Percentiles rank a stretch among this genome's conserved stretches.
These are phyloP conservation scores for Xylaria sp. DNA, from an alignment of 2,329 filamentous ascomycete species.

Conservation along the genomic window DNA sequence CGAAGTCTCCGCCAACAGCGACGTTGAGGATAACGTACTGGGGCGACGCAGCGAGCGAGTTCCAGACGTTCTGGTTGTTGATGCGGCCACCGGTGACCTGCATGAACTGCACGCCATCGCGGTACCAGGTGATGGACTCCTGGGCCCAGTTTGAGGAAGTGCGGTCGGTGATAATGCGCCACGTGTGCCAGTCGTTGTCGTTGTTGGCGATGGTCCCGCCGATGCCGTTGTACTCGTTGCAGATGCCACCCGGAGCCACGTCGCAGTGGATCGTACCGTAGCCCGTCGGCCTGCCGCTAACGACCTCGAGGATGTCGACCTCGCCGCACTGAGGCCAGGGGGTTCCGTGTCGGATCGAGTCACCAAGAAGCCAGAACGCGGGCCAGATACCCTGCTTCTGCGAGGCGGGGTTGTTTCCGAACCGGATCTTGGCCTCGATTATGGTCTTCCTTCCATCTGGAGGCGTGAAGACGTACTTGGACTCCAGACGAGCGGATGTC, in stretches of 20 bases:
- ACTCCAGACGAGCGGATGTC: slow-evolving; percentile 63
- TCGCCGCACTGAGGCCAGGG: slow-evolving; percentile 62
- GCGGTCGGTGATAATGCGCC: slow-evolving; percentile 60
- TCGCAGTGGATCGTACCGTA: slow-evolving; percentile 63
- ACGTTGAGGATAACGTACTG: slow-evolving; percentile 61
- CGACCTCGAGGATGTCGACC: slow-evolving; percentile 61
- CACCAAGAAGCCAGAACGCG: slow-evolving; percentile 63
- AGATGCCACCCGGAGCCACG: slow-evolving; percentile 55
- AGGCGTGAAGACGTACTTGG: slow-evolving; percentile 58
- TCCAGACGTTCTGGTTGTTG: slow-evolving; percentile 56
- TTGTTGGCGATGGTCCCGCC: slow-evolving; percentile 52
- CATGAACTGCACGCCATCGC: slow-evolving; percentile 58
- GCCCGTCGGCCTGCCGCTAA: slow-evolving; percentile 58
- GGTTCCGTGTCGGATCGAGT: slow-evolving; percentile 57
- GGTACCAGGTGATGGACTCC: slow-evolving; percentile 61
- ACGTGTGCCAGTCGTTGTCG: slow-evolving; percentile 60
- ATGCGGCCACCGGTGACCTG: slow-evolving; percentile 56
- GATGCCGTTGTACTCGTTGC: slow-evolving; percentile 59
- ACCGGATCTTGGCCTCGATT: slow-evolving; percentile 58
- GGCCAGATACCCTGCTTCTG: slow-evolving; percentile 64
- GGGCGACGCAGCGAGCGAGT: slow-evolving; percentile 54
- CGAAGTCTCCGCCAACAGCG: slow-evolving; percentile 58
- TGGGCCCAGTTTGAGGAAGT: slow-evolving; percentile 55
- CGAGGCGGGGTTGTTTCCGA: slow-evolving; percentile 52
- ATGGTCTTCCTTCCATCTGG: slow-evolving; percentile 53